phyloP scores from a whole-genome alignment of 768 basidiomycete genomes.

The Galerina marginata region DNA sequence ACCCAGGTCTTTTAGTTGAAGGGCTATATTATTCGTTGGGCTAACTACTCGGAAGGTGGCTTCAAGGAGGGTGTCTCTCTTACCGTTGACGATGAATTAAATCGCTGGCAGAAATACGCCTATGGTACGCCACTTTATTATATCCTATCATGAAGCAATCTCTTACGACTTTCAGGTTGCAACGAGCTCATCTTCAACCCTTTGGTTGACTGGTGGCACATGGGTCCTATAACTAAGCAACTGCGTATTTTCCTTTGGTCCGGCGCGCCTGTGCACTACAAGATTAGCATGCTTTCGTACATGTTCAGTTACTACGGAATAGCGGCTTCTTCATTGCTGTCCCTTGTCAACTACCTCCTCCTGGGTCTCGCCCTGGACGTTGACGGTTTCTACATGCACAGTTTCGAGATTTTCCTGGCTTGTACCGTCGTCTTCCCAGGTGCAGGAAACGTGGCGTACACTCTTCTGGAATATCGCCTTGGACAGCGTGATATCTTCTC shows the following conservation, averaged over 20 bases:
- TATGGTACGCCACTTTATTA: conserved; percentile 53
- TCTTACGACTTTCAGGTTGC: conserved; percentile 47
- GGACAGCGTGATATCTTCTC: conserved; percentile 58
- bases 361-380: conserved; percentile 65
- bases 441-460: conserved; percentile 71
- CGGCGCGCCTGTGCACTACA: conserved; percentile 79
- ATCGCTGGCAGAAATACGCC: conserved; percentile 90
- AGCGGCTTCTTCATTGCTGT: conserved; percentile 64
- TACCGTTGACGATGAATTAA: conserved; percentile 89
- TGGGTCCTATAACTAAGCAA: conserved; percentile 85
- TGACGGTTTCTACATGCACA: conserved; percentile 75
- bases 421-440: conserved; percentile 75
- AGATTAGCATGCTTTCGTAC: conserved; percentile 79
- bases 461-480: conserved; percentile 71
- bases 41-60: conserved; percentile 81
- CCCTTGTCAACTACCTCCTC: conserved; percentile 72
- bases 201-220: conserved; percentile 72
- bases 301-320: conserved; percentile 71
- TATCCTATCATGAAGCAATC: neutral
- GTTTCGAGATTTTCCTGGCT: conserved; percentile 77
- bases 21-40: conserved; percentile 84
- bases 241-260: conserved; percentile 81
- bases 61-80: conserved; percentile 94
- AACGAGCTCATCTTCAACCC: conserved; percentile 89
- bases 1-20: conserved; percentile 39